These are phyloP conservation scores for Mytilinidion resinicola DNA, from an alignment of 495 filamentous ascomycete species.

Conservation along the genomic window DNA sequence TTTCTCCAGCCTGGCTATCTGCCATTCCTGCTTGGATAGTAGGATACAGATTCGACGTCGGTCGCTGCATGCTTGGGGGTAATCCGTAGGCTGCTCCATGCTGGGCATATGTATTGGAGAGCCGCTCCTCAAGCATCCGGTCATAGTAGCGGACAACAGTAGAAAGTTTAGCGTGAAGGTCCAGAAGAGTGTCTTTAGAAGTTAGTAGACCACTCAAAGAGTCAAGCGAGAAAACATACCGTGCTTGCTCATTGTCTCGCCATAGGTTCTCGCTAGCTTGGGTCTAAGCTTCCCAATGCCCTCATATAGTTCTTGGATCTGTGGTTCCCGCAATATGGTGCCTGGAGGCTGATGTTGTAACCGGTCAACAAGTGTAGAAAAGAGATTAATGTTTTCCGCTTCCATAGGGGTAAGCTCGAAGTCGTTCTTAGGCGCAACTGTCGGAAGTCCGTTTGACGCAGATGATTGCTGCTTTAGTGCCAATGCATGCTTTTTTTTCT, in stretches of 20 bases:
- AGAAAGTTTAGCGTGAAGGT: constrained; percentile 89
- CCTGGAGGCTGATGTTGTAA: constrained; percentile 92
- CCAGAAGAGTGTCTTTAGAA: constrained; percentile 71
- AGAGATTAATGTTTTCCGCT: constrained; percentile 95
- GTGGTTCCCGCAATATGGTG: constrained; percentile 88
- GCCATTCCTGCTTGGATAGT: constrained; percentile 46
- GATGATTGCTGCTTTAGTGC: constrained; percentile 67
- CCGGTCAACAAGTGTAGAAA: constrained; percentile 88
- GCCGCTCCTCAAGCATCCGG: constrained; percentile 90
- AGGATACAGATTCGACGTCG: constrained; percentile 58
- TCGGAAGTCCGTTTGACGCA: constrained; percentile 37
- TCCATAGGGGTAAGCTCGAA: constrained; percentile 93
- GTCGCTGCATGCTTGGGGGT: constrained; percentile 44
- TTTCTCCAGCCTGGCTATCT: constrained; percentile 49
- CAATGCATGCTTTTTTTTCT: constrained; percentile 83
- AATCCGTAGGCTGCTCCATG: constrained; percentile 54
- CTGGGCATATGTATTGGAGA: constrained; percentile 87
- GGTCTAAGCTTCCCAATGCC: constrained; percentile 87
- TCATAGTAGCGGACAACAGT: constrained; percentile 99
- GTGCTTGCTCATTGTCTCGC: constrained; percentile 99
- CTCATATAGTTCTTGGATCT: constrained; percentile 97
- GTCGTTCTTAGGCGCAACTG: constrained; percentile 63
- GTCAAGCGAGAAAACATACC: constrained; percentile 48
- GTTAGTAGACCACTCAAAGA: constrained; percentile 29
- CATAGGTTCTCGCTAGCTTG: constrained; percentile 92